Evolutionary conservation across 2,329 filamentous ascomycete species (phyloP).

Genomic region (Arachnomyces sp.): DNA sequence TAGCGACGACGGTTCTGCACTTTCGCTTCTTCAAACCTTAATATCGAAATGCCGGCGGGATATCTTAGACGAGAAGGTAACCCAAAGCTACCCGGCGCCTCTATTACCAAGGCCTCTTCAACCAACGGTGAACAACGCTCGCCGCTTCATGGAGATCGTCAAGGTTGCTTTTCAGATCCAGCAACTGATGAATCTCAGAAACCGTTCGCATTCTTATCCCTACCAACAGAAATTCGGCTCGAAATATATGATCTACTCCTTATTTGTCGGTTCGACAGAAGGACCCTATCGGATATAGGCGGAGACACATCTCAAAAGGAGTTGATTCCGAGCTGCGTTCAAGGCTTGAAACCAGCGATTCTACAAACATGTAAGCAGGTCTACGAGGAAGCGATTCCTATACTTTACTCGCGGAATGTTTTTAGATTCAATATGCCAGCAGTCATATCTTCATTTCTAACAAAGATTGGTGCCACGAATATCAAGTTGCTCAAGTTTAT

Average conservation of each 20-base stretch:
- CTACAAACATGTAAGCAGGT: constrained; percentile 1
- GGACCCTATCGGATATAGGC: too few species aligned
- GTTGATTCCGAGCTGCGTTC: too few species aligned
- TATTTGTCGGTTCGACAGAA: background rate
- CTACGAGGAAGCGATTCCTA: background rate
- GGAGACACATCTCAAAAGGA: too few species aligned
- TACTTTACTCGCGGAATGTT: background rate
- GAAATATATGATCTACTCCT: background rate
- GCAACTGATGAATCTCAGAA: background rate
- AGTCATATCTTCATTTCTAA: background rate
- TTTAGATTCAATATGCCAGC: background rate
- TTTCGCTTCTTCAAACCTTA: too few species aligned
- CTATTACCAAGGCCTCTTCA: background rate
- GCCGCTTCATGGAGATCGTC: background rate
- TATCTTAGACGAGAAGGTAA: too few species aligned
- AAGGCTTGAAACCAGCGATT: background rate
- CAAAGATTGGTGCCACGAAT: background rate
- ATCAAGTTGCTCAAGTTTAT: background rate
- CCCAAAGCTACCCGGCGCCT: too few species aligned
- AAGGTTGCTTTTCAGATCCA: background rate
- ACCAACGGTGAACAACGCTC: background rate
- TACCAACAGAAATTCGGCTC: background rate
- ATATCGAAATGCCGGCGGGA: too few species aligned
- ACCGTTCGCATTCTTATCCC: background rate
- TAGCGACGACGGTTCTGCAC: too few species aligned